Conservation (phyloP, 306 rosid genomes). For the Citrullus mucosospermus region DNA sequence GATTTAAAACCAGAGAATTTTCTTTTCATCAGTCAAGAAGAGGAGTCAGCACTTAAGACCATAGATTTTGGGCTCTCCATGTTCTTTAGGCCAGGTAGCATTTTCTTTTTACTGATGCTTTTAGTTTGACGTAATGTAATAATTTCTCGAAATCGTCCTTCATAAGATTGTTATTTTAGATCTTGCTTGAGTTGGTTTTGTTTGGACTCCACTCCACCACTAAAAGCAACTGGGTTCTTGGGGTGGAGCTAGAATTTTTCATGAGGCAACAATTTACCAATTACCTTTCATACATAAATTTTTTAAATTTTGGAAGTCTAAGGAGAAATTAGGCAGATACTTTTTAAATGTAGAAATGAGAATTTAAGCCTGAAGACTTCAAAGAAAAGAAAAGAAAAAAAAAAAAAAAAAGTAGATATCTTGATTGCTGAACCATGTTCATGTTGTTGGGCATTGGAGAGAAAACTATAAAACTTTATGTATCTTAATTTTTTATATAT, state of each 20-base stretch:
- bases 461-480: background rate
- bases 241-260: background rate
- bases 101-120: background rate
- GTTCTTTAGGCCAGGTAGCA: constrained; percentile 80
- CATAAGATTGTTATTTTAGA: background rate
- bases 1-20: constrained; percentile 95
- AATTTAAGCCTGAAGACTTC: background rate
- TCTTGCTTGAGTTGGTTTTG: background rate
- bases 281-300: background rate
- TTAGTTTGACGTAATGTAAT: background rate
- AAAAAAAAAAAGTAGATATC: background rate
- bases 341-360: too few species aligned
- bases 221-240: background rate
- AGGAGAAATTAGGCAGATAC: background rate
- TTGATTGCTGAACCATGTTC: background rate
- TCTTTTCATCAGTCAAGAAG: constrained; percentile 52
- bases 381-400: background rate
- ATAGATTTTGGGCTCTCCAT: constrained; percentile 92
- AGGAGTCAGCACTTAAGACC: constrained; percentile 68
- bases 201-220: background rate
- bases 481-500: background rate
- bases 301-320: background rate
- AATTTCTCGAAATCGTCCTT: background rate
- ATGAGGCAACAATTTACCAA: background rate
- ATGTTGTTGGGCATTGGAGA: background rate